A percentile compares a stretch with the other conserved stretches of the same genome.
Evolutionary conservation across 108 stramenopile species (phyloP).

Genomic region (Schizochytrium sp.): DNA sequence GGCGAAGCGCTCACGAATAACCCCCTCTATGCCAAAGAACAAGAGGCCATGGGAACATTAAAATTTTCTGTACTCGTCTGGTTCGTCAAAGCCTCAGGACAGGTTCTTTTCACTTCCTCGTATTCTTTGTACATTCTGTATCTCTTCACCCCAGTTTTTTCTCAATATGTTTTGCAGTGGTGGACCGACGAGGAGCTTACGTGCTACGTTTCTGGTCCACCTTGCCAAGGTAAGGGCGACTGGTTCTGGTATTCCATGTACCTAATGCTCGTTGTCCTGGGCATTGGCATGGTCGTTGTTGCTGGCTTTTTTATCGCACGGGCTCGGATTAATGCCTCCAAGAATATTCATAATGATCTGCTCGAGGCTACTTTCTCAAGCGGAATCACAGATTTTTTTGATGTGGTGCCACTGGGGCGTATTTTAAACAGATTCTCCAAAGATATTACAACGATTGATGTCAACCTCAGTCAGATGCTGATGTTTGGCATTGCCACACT

Average conservation of each 20-base stretch:
- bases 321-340: constrained; percentile 78
- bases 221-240: not conserved
- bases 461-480: constrained; percentile 83
- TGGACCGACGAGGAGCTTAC: constrained; percentile 62
- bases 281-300: constrained; percentile 1
- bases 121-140: constrained; percentile 37
- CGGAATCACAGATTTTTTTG: constrained; percentile 86
- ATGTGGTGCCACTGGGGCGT: constrained; percentile 76
- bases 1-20: not conserved
- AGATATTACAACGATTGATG: constrained; percentile 94
- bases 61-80: constrained; percentile 39
- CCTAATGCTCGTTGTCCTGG: constrained; percentile 73
- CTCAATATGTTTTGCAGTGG: constrained; percentile 45
- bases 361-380: constrained; percentile 79
- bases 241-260: constrained; percentile 77
- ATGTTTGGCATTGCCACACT: constrained; percentile 79
- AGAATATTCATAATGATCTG: constrained; percentile 54
- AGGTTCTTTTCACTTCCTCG: not conserved
- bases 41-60: constrained; percentile 52
- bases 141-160: constrained; percentile 56
- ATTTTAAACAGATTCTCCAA: constrained; percentile 83
- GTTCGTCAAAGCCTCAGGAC: not conserved
- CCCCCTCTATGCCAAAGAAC: constrained; percentile 37
- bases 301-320: constrained; percentile 66
- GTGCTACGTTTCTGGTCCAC: not conserved